These are phyloP conservation scores for Strobilomyces echinocephalus DNA, from an alignment of 768 basidiomycete genomes.

Conservation along the genomic window DNA sequence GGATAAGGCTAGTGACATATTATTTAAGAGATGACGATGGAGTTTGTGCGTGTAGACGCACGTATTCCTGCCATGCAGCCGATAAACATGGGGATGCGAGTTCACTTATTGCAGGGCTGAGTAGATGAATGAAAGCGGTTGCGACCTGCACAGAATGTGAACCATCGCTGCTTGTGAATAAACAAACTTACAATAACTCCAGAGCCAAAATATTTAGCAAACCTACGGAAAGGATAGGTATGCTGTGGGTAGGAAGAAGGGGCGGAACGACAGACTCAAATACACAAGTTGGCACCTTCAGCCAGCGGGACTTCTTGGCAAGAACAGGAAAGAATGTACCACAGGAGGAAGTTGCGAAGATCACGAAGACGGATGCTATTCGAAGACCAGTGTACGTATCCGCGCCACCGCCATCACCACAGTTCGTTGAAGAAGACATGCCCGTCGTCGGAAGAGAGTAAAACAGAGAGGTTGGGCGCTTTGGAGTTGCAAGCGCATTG, in stretches of 20 bases:
- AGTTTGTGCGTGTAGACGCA: slow-evolving; percentile 32
- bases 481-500: neutral
- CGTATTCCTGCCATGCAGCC: slow-evolving; percentile 69
- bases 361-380: slow-evolving; percentile 71
- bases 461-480: neutral
- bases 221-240: slow-evolving; percentile 37
- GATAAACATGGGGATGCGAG: slow-evolving; percentile 67
- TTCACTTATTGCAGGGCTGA: slow-evolving; percentile 69
- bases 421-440: slow-evolving; percentile 32
- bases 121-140: slow-evolving; percentile 83
- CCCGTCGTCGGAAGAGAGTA: neutral
- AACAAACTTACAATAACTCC: slow-evolving; percentile 68
- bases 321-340: slow-evolving; percentile 75
- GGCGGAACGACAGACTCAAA: slow-evolving; percentile 59
- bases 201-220: slow-evolving; percentile 88
- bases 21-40: neutral
- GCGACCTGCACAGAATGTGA: slow-evolving; percentile 54
- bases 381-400: slow-evolving; percentile 49
- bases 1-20: slow-evolving; percentile 63
- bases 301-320: slow-evolving; percentile 44
- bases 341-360: slow-evolving; percentile 51
- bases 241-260: neutral
- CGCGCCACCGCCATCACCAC: slow-evolving; percentile 50
- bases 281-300: slow-evolving; percentile 36
- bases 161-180: neutral